A percentile compares a stretch with the other conserved stretches of the same genome.
phyloP scores from a whole-genome alignment of 192 early-diverging fungal species.

The Gamsiella multidivaricata region DNA sequence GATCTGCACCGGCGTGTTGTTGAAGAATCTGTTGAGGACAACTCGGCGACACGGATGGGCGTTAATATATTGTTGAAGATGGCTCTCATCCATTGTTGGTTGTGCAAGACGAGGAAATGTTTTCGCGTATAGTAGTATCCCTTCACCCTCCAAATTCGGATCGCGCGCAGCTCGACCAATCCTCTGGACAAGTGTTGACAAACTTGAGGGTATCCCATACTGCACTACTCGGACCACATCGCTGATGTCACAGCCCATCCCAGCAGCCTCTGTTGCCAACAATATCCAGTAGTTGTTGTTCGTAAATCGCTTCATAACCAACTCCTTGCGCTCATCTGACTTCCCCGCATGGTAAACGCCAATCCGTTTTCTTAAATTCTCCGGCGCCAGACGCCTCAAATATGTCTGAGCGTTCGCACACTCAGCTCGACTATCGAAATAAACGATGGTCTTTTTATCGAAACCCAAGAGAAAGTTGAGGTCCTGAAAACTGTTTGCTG shows the following conservation, averaged over 20 bases:
- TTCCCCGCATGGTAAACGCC: background rate
- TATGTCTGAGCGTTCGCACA: no score
- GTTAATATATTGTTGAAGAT: background rate
- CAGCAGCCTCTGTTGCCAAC: conserved; percentile 11
- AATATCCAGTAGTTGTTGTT: background rate
- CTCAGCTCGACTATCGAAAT: no score
- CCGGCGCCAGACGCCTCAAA: background rate
- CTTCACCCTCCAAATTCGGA: background rate
- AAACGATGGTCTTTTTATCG: conserved; percentile 8
- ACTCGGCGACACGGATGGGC: no score
- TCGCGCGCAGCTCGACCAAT: conserved; percentile 13
- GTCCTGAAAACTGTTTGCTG: background rate
- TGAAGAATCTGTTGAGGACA: background rate
- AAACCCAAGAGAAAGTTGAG: conserved; percentile 7
- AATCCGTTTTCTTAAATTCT: background rate
- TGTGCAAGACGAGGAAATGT: background rate
- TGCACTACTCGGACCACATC: conserved; percentile 19
- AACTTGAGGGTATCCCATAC: background rate
- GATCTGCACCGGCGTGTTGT: background rate
- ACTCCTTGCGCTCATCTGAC: conserved; percentile 6
- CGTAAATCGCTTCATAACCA: background rate
- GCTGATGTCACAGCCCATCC: conserved; percentile 16
- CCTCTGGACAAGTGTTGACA: conserved; percentile 2
- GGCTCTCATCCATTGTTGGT: background rate
- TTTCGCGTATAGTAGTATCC: background rate